phyloP scores from a whole-genome alignment of 192 early-diverging fungal genomes.

The Podila epigama region DNA sequence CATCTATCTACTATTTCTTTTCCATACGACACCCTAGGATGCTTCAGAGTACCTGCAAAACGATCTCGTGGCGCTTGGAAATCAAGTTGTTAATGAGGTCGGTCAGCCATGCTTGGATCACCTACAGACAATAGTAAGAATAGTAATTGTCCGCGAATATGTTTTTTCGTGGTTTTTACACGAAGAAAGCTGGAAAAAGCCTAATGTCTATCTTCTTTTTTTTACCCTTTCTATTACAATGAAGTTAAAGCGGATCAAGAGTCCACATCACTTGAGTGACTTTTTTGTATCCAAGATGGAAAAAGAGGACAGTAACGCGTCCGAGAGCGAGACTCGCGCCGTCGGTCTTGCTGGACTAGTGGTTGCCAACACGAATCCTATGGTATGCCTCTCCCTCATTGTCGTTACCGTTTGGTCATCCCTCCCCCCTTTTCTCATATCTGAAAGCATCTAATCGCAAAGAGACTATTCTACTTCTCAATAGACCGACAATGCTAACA shows the following conservation, averaged over 20 bases:
- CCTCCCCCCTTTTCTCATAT: not conserved
- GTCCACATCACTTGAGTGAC: conserved; percentile 20
- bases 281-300: conserved; percentile 23
- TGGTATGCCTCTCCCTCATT: conserved; percentile 2
- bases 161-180: not conserved
- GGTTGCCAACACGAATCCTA: not conserved
- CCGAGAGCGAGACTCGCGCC: not conserved
- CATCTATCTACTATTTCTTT: too few species aligned
- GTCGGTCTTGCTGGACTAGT: conserved; percentile 22
- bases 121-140: conserved; percentile 7
- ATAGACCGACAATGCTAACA: not conserved
- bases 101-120: conserved; percentile 2
- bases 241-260: conserved; percentile 31
- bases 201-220: not conserved
- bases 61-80: conserved; percentile 12
- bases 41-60: conserved; percentile 25
- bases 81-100: not conserved
- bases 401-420: not conserved
- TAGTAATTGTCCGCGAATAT: not conserved
- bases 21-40: conserved; percentile 6
- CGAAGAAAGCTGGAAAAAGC: not conserved
- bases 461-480: not conserved
- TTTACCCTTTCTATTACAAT: not conserved
- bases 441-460: too few species aligned
- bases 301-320: not conserved